phyloP scores from a whole-genome alignment of 2,329 filamentous ascomycete genomes.

The Lachnellula suecica region DNA sequence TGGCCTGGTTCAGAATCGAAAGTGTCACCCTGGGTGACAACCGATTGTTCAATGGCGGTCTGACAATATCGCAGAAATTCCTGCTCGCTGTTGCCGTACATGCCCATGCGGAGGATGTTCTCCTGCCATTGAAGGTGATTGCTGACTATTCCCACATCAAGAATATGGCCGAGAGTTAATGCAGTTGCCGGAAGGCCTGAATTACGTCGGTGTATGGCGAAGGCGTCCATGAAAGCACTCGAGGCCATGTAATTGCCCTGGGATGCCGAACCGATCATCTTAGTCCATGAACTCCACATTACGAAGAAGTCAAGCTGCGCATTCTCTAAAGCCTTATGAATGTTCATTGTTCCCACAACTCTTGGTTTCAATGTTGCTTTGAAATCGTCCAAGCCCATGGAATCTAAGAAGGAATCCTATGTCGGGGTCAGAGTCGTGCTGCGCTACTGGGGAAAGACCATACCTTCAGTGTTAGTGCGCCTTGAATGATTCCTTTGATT shows the following conservation, averaged over 20 bases:
- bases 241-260: slow-evolving; percentile 36
- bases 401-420: not conserved
- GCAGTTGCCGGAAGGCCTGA: slow-evolving; percentile 11
- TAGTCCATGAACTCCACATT: slow-evolving; percentile 34
- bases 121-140: not conserved
- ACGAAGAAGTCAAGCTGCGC: slow-evolving; percentile 39
- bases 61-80: slow-evolving; percentile 2
- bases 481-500: slow-evolving; percentile 28
- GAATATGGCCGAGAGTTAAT: not conserved
- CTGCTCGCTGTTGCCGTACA: not conserved
- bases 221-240: slow-evolving; percentile 33
- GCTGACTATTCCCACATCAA: not conserved
- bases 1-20: not conserved
- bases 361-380: slow-evolving; percentile 39
- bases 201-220: slow-evolving; percentile 18
- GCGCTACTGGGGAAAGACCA: not conserved
- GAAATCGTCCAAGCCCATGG: not conserved
- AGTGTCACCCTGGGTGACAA: not conserved
- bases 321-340: slow-evolving; percentile 36
- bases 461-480: slow-evolving; percentile 29
- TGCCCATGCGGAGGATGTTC: not conserved
- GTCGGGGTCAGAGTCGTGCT: not conserved
- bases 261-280: slow-evolving; percentile 30
- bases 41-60: not conserved
- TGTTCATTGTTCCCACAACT: slow-evolving; percentile 52